phyloP scores from a whole-genome alignment of 345 rosid species.

The Orychophragmus violaceus region DNA sequence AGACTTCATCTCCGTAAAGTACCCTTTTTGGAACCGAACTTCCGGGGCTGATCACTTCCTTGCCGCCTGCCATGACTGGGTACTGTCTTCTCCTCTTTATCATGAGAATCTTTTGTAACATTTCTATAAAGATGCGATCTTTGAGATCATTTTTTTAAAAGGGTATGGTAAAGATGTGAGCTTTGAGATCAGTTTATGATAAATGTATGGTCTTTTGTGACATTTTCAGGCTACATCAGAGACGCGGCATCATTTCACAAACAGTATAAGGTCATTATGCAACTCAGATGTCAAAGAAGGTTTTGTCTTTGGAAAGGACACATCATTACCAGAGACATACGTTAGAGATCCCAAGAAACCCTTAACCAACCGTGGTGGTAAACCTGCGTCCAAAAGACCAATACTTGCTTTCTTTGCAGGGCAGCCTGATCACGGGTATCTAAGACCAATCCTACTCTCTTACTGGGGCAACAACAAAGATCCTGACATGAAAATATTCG shows the following conservation, averaged over 20 bases:
- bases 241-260: slow-evolving; percentile 49
- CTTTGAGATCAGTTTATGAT: not conserved
- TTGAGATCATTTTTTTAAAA: not conserved
- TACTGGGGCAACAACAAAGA: slow-evolving; percentile 79
- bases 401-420: slow-evolving; percentile 91
- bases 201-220: not conserved
- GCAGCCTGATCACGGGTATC: slow-evolving; percentile 62
- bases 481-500: slow-evolving; percentile 75
- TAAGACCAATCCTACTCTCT: slow-evolving; percentile 66
- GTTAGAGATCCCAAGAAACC: slow-evolving; percentile 51
- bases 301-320: slow-evolving; percentile 75
- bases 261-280: slow-evolving; percentile 85
- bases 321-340: slow-evolving; percentile 73
- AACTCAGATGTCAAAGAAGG: slow-evolving; percentile 82
- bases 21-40: slow-evolving; percentile 91
- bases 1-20: slow-evolving; percentile 45
- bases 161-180: not conserved
- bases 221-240: slow-evolving; percentile 68
- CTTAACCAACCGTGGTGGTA: slow-evolving; percentile 60
- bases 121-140: not conserved
- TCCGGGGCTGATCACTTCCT: slow-evolving; percentile 90
- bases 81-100: slow-evolving; percentile 25
- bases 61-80: slow-evolving; percentile 98
- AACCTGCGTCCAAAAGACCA: slow-evolving; percentile 52
- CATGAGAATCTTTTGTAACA: not conserved